Evolutionary conservation across 768 basidiomycete genomes (phyloP), one percentile per base, ranked within the genome.

Genomic region (Pleurotus sapidus): DNA sequence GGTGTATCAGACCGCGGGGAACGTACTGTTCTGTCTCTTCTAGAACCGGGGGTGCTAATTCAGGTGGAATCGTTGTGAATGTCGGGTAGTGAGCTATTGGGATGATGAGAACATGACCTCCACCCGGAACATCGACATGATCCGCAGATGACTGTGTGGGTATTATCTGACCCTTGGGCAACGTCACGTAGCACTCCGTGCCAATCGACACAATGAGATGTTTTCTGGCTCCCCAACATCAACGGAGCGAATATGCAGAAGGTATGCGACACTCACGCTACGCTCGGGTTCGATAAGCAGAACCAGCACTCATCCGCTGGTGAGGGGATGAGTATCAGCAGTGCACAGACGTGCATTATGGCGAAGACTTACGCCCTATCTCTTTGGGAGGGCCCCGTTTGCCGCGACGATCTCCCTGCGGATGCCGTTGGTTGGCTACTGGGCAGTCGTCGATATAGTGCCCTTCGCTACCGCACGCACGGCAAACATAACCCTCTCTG

Each of bases 261-360:
- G 55, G 20, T 43, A 11, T 7, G 17, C 49, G 17, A 37, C 20
- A 80, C 89, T 61, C 67, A 93, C 87, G 92, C 88, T 39, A 98
- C 77, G 63, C 84, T 87, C 1, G 96, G 95, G 67, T 98, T 98
- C 42, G 93, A 95, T 54, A 99, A 72, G 70, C 97, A 99, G 75
- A 99, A 98, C 96, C 96, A 98, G 71, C 96, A 98, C 69, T 95
- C 91, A 56, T 91, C 91, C 62, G 93, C 92, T 93, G 66, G 47
- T 61, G 24, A 57, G 56, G 30, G 27, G 47, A 40, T 55, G 25
- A 57, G 18, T 30, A 62, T 39, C 42, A 48, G 49, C 2, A 17
- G 23, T 49, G 14, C 49, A 27, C 50, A 37, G 38, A 49, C 42
- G 47, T 42, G 27, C 20, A 49, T n/a, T 9, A 23, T 37, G 0